Conservation (phyloP, 768 basidiomycete species). For the Agrocybe chaxingu region DNA sequence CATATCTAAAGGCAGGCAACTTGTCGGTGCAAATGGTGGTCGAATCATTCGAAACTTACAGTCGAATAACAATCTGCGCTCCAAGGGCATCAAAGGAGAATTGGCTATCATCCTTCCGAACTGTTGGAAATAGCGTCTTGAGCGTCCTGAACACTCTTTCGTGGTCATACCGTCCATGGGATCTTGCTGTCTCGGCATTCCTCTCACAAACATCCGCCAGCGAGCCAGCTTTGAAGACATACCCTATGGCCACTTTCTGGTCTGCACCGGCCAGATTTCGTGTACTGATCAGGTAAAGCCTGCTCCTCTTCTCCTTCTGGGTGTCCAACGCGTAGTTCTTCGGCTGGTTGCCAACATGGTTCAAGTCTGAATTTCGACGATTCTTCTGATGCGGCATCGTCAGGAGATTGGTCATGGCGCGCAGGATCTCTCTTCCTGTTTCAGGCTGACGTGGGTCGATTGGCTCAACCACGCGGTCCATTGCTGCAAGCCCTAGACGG, state of each 20-base stretch:
- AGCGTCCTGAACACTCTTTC: conserved; percentile 65
- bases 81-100: conserved; percentile 26
- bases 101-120: conserved; percentile 10
- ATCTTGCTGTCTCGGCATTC: conserved; percentile 60
- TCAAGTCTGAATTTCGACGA: conserved; percentile 36
- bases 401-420: conserved; percentile 76
- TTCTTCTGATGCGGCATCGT: conserved; percentile 51
- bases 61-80: conserved; percentile 36
- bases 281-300: conserved; percentile 54
- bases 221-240: conserved; percentile 44
- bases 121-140: conserved; percentile 39
- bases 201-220: conserved; percentile 48
- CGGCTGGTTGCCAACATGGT: conserved; percentile 35
- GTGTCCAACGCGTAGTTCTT: conserved; percentile 34
- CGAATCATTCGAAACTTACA: conserved; percentile 35
- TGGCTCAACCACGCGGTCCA: conserved; percentile 43
- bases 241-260: conserved; percentile 57
- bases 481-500: conserved; percentile 58
- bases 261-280: conserved; percentile 49
- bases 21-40: conserved; percentile 1
- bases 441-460: conserved; percentile 40
- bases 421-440: conserved; percentile 57
- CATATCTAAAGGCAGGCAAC: conserved; percentile 28
- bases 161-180: conserved; percentile 63
- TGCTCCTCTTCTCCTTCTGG: conserved; percentile 49